Evolutionary conservation across 2,329 filamentous ascomycete genomes (phyloP).

Genomic region (Claviceps spartinae): DNA sequence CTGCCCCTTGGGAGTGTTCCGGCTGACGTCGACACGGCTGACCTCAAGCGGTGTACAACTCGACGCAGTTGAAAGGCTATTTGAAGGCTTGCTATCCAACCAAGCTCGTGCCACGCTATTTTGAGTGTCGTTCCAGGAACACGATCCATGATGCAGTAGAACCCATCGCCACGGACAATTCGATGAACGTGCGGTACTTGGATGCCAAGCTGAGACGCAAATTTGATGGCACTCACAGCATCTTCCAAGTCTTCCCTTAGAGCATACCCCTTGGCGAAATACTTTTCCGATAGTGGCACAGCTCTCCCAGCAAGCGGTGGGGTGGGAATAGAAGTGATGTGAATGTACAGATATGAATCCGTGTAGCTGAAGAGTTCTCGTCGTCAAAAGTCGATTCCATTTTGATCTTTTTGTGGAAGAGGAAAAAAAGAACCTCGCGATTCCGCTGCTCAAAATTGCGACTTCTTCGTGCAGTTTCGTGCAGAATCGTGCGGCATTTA

Average conservation of each 20-base stretch:
- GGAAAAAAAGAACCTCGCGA: background rate
- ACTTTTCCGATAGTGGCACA: background rate
- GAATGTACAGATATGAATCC: background rate
- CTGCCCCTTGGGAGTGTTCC: background rate
- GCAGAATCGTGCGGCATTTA: too few relatives aligned
- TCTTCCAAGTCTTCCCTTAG: background rate
- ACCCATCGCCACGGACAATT: background rate
- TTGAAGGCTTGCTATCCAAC: background rate
- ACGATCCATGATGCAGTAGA: background rate
- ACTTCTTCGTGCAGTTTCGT: too few relatives aligned
- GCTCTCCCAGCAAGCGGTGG: background rate
- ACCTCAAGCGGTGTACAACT: background rate
- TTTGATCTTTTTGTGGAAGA: background rate
- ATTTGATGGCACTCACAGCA: background rate
- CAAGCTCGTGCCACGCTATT: background rate
- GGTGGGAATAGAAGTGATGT: background rate
- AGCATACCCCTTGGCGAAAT: background rate
- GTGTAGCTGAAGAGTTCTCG: background rate
- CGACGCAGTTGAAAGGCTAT: background rate
- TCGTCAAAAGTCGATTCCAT: background rate
- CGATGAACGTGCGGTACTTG: background rate
- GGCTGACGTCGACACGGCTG: background rate
- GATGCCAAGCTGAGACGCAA: background rate
- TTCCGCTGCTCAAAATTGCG: too few relatives aligned
- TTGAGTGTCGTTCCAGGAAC: background rate